Conservation (phyloP, 495 filamentous ascomycete genomes). For the Aspergillus asperescens region DNA sequence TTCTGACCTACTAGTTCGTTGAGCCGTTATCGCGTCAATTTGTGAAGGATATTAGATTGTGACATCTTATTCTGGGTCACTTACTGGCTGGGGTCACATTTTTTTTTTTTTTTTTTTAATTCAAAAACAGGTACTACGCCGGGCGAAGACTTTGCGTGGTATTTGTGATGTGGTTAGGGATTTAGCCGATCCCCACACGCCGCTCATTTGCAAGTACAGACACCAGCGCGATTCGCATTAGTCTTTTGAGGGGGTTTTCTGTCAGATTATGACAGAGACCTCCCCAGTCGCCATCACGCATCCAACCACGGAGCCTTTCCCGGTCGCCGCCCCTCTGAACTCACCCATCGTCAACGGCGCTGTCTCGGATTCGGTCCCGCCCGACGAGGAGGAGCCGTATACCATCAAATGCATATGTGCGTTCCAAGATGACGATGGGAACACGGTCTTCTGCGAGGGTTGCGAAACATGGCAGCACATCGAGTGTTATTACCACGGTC, state of each 20-base stretch:
- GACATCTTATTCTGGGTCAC: background rate
- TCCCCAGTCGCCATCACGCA: constrained; percentile 56
- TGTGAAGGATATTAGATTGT: background rate
- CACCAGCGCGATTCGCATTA: constrained; percentile 23
- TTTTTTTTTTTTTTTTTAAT: background rate
- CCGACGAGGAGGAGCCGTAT: constrained; percentile 80
- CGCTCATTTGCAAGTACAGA: constrained; percentile 11
- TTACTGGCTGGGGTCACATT: background rate
- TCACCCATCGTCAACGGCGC: constrained; percentile 53
- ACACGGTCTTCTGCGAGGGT: constrained; percentile 90
- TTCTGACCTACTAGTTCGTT: background rate
- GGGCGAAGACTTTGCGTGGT: background rate
- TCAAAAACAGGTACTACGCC: background rate
- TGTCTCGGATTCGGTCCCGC: constrained; percentile 47
- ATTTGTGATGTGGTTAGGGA: constrained; percentile 32
- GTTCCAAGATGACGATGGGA: constrained; percentile 90
- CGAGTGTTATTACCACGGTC: constrained; percentile 81
- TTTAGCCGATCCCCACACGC: constrained; percentile 22
- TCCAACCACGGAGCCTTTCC: constrained; percentile 58
- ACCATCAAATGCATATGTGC: constrained; percentile 97
- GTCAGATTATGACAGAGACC: constrained; percentile 93
- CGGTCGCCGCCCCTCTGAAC: constrained; percentile 52
- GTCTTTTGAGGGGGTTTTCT: constrained; percentile 52
- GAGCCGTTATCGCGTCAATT: background rate
- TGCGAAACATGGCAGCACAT: constrained; percentile 99